A percentile compares a stretch with the other conserved stretches of the same genome.
phyloP scores from a whole-genome alignment of 768 basidiomycete species.

The Leucocoprinus sp. region DNA sequence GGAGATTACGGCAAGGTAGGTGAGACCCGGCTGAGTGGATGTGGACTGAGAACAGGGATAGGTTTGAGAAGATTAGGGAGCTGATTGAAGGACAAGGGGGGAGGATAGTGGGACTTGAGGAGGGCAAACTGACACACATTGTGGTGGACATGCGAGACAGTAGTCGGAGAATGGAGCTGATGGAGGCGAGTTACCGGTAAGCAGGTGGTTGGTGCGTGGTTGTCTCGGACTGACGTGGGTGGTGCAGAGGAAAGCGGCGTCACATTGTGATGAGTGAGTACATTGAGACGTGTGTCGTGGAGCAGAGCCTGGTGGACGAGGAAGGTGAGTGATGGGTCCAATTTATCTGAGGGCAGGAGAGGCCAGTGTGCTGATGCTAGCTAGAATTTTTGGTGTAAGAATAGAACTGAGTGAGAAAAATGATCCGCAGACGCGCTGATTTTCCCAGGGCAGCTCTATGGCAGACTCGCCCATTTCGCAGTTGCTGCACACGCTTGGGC shows the following conservation, averaged over 20 bases:
- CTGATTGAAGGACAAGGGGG: slow-evolving; percentile 68
- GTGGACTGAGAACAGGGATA: slow-evolving; percentile 25
- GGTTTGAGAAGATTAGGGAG: slow-evolving; percentile 44
- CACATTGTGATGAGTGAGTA: slow-evolving; percentile 74
- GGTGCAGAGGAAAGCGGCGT: slow-evolving; percentile 65
- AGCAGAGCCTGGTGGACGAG: slow-evolving; percentile 76
- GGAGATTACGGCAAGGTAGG: slow-evolving; percentile 48
- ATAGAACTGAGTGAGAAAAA: too few relatives aligned
- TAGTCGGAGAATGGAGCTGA: slow-evolving; percentile 62
- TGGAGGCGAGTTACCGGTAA: slow-evolving; percentile 65
- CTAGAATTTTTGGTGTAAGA: slow-evolving; percentile 21
- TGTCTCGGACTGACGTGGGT: slow-evolving; percentile 13
- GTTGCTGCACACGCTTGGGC: slow-evolving; percentile 60
- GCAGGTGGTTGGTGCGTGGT: slow-evolving; percentile 17
- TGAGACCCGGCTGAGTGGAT: slow-evolving; percentile 6
- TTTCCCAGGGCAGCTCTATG: slow-evolving; percentile 32
- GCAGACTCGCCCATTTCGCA: slow-evolving; percentile 66
- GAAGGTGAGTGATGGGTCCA: slow-evolving; percentile 53
- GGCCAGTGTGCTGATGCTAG: not conserved
- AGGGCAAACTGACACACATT: slow-evolving; percentile 81
- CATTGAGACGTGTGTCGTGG: slow-evolving; percentile 73
- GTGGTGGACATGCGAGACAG: slow-evolving; percentile 78
- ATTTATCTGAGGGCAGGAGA: too few relatives aligned
- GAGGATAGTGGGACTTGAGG: slow-evolving; percentile 52
- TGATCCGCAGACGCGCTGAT: too few relatives aligned